These are phyloP conservation scores for Blastobotrys mokoenaii DNA, from an alignment of 805 yeast genomes.

Conservation along the genomic window DNA sequence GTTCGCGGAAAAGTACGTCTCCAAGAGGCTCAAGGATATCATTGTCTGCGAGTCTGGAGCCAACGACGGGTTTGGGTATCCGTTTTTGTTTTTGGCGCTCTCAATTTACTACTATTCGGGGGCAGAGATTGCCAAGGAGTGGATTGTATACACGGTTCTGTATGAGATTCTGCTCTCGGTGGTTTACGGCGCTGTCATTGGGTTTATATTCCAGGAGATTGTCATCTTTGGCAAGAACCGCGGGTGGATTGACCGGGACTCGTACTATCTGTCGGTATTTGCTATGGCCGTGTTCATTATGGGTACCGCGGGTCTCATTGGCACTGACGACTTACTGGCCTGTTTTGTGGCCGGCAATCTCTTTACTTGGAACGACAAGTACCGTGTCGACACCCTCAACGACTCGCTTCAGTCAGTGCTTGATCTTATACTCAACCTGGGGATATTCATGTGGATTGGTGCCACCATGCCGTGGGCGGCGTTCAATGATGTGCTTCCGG, in stretches of 20 bases:
- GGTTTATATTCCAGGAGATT: constrained; percentile 41
- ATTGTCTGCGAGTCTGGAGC: constrained; percentile 68
- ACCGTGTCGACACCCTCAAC: constrained; percentile 49
- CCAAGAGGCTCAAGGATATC: constrained; percentile 52
- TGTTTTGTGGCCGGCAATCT: constrained; percentile 69
- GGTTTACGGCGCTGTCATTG: constrained; percentile 43
- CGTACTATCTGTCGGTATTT: constrained; percentile 46
- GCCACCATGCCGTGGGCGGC: constrained; percentile 62
- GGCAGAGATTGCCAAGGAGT: constrained; percentile 48
- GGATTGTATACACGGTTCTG: constrained; percentile 51
- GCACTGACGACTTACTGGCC: constrained; percentile 63
- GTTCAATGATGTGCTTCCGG: constrained; percentile 36
- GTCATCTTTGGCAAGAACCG: constrained; percentile 43
- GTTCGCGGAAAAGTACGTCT: constrained; percentile 54
- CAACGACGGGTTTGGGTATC: constrained; percentile 55
- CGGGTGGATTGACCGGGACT: constrained; percentile 49
- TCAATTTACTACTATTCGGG: constrained; percentile 45
- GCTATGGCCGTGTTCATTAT: constrained; percentile 48
- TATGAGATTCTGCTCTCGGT: constrained; percentile 55
- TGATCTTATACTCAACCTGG: constrained; percentile 55
- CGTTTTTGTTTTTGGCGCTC: constrained; percentile 56
- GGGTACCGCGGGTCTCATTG: constrained; percentile 57
- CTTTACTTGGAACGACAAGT: constrained; percentile 68
- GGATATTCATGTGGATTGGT: constrained; percentile 63
- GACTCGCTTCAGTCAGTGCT: constrained; percentile 58